These are phyloP conservation scores for Salvia splendens DNA, from an alignment of 257 asterid genomes.

Conservation along the genomic window DNA sequence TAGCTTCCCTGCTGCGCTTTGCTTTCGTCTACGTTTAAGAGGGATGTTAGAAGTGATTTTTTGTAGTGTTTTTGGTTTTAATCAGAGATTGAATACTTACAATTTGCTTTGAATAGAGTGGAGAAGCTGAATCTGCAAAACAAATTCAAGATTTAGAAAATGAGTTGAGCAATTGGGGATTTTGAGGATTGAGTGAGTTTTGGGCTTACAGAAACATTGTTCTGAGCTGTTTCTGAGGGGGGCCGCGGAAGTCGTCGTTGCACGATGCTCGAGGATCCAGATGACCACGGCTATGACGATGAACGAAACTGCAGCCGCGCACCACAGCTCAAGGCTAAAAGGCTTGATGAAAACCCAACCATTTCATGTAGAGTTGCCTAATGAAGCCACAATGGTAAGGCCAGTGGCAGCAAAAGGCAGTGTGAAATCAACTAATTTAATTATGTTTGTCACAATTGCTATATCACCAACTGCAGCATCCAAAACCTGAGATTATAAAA, in stretches of 20 bases:
- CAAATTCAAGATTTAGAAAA: conserved; percentile 6
- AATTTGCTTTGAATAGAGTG: conserved; percentile 55
- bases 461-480: conserved; percentile 77
- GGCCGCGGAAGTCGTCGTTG: conserved; percentile 76
- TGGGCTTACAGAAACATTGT: conserved; percentile 62
- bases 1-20: conserved; percentile 56
- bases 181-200: not conserved
- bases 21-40: conserved; percentile 47
- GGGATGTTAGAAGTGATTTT: not conserved
- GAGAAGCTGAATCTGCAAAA: conserved; percentile 70
- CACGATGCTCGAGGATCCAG: conserved; percentile 74
- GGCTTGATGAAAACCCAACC: conserved; percentile 72
- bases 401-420: conserved; percentile 69
- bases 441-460: conserved; percentile 60
- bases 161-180: not conserved
- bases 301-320: conserved; percentile 52
- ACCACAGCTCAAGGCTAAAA: conserved; percentile 58
- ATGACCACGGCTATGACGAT: conserved; percentile 56
- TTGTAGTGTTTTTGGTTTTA: not conserved
- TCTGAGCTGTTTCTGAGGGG: conserved; percentile 57
- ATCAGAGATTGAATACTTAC: conserved; percentile 45
- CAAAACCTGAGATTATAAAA: conserved; percentile 36
- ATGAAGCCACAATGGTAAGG: conserved; percentile 61
- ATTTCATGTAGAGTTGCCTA: conserved; percentile 47
- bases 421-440: conserved; percentile 58